phyloP scores from a whole-genome alignment of 495 filamentous ascomycete genomes.

The Xylaria intraflava region DNA sequence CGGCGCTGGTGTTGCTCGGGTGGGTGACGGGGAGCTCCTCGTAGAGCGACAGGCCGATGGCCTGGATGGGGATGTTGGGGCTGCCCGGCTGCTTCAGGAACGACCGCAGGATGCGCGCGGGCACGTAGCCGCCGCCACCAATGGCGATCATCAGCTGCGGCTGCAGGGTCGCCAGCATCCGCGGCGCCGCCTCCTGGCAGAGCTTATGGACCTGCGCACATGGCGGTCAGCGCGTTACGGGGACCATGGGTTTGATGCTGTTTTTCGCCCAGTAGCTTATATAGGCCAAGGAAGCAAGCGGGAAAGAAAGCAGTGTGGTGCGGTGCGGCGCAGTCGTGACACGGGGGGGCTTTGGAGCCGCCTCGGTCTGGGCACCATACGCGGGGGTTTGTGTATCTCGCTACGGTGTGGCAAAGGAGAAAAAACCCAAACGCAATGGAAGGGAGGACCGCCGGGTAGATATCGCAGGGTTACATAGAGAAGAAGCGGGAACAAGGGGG shows the following conservation, averaged over 20 bases:
- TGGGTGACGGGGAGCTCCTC: conserved; percentile 59
- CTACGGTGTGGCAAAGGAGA: not conserved
- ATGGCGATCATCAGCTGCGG: conserved; percentile 99
- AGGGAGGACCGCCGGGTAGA: not conserved
- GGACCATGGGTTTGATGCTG: not conserved
- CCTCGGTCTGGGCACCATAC: not conserved
- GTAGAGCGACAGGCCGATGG: conserved; percentile 96
- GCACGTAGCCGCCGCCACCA: conserved; percentile 94
- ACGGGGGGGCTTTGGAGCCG: not conserved
- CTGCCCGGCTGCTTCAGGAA: conserved; percentile 87
- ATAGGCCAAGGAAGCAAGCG: too few species aligned
- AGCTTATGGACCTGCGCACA: conserved; percentile 82
- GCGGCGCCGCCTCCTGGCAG: conserved; percentile 74
- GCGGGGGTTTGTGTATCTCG: too few species aligned
- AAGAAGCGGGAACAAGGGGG: not conserved
- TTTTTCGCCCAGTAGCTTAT: too few species aligned
- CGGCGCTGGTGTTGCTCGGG: conserved; percentile 33
- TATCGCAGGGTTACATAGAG: not conserved
- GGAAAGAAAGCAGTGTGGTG: conserved; percentile 1
- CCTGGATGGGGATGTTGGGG: conserved; percentile 98
- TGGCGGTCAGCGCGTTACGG: conserved; percentile 14
- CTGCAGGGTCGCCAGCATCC: conserved; percentile 75
- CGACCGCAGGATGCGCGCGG: conserved; percentile 91
- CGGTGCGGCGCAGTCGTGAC: not conserved
- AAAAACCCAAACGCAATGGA: too few species aligned